Evolutionary conservation across 768 basidiomycete species (phyloP).

Genomic region (Psilocybe sp.): DNA sequence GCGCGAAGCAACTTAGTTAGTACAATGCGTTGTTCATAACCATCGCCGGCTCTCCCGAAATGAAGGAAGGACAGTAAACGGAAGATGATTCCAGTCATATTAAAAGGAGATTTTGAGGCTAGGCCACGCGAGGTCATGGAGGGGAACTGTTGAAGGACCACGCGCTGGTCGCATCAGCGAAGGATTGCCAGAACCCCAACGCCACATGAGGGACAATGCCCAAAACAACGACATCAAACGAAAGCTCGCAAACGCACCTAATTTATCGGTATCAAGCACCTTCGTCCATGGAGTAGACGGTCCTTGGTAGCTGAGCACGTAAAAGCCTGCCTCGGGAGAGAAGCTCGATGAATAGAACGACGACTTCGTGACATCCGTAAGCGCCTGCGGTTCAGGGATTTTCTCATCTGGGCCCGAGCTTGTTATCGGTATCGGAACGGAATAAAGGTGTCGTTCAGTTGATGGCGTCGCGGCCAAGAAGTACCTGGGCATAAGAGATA

Average conservation of each 20-base stretch:
- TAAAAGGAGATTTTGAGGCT: background rate
- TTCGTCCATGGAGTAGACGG: constrained; percentile 88
- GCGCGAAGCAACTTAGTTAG: no score
- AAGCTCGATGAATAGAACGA: constrained; percentile 70
- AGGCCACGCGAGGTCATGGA: background rate
- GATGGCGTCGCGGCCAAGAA: constrained; percentile 84
- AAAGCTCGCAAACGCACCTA: constrained; percentile 21
- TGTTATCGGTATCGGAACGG: constrained; percentile 63
- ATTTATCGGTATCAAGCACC: constrained; percentile 53
- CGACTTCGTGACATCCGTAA: constrained; percentile 52
- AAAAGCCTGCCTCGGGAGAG: constrained; percentile 85
- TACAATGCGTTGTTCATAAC: no score
- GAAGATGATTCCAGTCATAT: no score
- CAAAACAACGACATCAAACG: background rate
- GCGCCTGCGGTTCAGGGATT: constrained; percentile 36
- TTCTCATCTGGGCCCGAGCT: constrained; percentile 23
- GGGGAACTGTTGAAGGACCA: background rate
- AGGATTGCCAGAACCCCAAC: background rate
- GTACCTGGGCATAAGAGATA: constrained; percentile 53
- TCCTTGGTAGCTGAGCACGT: constrained; percentile 75
- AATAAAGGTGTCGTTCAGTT: constrained; percentile 83
- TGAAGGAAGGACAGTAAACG: background rate
- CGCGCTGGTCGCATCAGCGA: constrained; percentile 1
- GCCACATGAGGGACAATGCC: background rate
- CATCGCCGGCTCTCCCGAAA: background rate